Evolutionary conservation across 768 basidiomycete species (phyloP).

Genomic region (Pulveroboletus frians): DNA sequence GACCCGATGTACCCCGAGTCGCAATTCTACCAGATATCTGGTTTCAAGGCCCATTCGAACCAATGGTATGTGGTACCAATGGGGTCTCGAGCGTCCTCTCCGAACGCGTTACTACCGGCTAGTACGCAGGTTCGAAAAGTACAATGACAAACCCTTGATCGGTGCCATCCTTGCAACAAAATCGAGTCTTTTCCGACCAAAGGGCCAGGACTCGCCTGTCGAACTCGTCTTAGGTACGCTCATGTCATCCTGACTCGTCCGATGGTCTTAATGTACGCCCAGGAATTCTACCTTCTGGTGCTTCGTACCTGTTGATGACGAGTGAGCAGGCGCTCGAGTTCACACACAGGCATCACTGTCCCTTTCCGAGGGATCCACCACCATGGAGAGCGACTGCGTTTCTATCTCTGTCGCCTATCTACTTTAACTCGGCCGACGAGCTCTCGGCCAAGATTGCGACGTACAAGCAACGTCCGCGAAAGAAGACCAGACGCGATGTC

Average conservation of each 20-base stretch:
- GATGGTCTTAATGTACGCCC: not conserved
- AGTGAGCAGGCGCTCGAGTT: slow-evolving; percentile 27
- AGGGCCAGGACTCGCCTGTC: slow-evolving; percentile 24
- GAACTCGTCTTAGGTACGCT: slow-evolving; percentile 43
- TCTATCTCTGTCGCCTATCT: slow-evolving; percentile 45
- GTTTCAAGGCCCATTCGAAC: slow-evolving; percentile 27
- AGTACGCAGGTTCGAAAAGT: slow-evolving; percentile 24
- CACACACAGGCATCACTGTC: slow-evolving; percentile 15
- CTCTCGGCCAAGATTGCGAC: slow-evolving; percentile 36
- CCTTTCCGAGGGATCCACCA: slow-evolving; percentile 3
- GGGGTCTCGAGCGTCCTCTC: not conserved
- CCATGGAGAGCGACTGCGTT: slow-evolving; percentile 27
- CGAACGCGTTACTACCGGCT: not conserved
- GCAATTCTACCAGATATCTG: slow-evolving; percentile 28
- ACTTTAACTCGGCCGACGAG: slow-evolving; percentile 31
- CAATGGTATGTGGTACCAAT: slow-evolving; percentile 15
- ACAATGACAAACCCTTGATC: slow-evolving; percentile 34
- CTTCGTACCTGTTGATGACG: slow-evolving; percentile 42
- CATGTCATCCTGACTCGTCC: not conserved
- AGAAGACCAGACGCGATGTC: slow-evolving; percentile 24
- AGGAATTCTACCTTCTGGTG: slow-evolving; percentile 43
- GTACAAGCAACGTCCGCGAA: slow-evolving; percentile 36
- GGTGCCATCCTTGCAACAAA: slow-evolving; percentile 23
- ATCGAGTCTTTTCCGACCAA: slow-evolving; percentile 30
- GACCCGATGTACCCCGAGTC: slow-evolving; percentile 10